Percentiles rank a stretch among this genome's conserved stretches.
Conservation (phyloP, 2,329 filamentous ascomycete species). For the Pseudogymnoascus sp. region DNA sequence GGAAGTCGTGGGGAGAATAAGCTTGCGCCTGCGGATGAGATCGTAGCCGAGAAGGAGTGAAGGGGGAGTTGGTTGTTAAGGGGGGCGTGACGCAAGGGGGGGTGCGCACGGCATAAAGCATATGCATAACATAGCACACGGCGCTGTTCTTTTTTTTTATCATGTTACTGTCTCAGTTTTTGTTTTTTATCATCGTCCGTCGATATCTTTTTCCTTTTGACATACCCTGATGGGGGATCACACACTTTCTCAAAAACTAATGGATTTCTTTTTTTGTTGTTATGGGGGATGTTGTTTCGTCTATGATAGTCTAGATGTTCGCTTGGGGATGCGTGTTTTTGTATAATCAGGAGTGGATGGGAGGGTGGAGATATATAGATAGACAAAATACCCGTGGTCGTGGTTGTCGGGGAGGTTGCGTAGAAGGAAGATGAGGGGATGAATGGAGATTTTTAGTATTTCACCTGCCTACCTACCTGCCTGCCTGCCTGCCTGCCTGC, state of each 20-base stretch:
- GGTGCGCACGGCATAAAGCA: neutral
- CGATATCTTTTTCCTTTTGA: neutral
- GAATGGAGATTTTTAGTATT: neutral
- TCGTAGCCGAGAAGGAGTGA: neutral
- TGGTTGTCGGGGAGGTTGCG: neutral
- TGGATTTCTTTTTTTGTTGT: neutral
- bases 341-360: constrained; percentile 3
- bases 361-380: neutral
- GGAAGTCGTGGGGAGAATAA: neutral
- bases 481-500: neutral
- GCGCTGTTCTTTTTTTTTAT: neutral
- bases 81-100: neutral
- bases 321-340: neutral
- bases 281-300: neutral
- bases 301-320: neutral
- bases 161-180: neutral
- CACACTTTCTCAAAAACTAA: constrained; percentile 1
- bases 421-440: neutral
- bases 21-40: neutral
- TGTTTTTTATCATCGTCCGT: neutral
- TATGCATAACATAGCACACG: constrained; percentile 5
- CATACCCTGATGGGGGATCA: neutral
- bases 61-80: neutral
- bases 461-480: neutral
- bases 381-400: constrained; percentile 8